Conservation (phyloP, 2,329 filamentous ascomycete species). For the Hyphodiscus sp. region DNA sequence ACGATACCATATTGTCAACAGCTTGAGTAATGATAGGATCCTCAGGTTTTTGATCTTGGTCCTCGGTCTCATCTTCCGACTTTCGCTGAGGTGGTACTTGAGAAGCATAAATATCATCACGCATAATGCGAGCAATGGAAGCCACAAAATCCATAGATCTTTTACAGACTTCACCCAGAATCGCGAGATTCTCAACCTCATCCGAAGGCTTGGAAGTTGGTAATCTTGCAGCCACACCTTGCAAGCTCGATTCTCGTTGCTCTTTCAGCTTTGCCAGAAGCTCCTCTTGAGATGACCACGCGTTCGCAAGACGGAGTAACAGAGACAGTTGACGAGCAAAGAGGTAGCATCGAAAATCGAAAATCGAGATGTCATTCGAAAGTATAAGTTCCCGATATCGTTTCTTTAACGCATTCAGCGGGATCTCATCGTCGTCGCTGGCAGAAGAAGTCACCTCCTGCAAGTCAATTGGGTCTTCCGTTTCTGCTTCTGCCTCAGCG, state of each 20-base stretch:
- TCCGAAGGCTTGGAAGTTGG: constrained; percentile 43
- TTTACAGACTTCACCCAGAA: constrained; percentile 81
- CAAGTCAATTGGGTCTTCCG: constrained; percentile 42
- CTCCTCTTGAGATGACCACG: constrained; percentile 55
- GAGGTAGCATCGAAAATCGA: constrained; percentile 91
- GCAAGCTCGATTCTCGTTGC: constrained; percentile 52
- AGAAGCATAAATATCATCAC: constrained; percentile 67
- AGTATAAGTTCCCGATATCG: constrained; percentile 88
- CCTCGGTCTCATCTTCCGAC: constrained; percentile 28
- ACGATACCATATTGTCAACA: constrained; percentile 68
- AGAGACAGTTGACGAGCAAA: constrained; percentile 84
- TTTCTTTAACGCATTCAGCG: constrained; percentile 61
- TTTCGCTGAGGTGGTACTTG: constrained; percentile 29
- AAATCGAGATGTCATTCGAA: constrained; percentile 89
- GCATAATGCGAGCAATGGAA: constrained; percentile 70
- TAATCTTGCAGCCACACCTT: constrained; percentile 48
- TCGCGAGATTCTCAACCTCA: constrained; percentile 66
- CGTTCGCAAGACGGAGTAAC: constrained; percentile 76
- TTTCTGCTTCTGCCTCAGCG: constrained; percentile 31
- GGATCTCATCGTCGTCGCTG: constrained; percentile 47
- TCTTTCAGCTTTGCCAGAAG: constrained; percentile 55
- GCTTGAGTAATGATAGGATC: constrained; percentile 42
- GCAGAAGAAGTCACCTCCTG: constrained; percentile 36
- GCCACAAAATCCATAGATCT: constrained; percentile 80
- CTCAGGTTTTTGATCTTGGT: constrained; percentile 21